Evolutionary conservation across 345 rosid genomes (phyloP).

Genomic region (Bruguiera sexangula): DNA sequence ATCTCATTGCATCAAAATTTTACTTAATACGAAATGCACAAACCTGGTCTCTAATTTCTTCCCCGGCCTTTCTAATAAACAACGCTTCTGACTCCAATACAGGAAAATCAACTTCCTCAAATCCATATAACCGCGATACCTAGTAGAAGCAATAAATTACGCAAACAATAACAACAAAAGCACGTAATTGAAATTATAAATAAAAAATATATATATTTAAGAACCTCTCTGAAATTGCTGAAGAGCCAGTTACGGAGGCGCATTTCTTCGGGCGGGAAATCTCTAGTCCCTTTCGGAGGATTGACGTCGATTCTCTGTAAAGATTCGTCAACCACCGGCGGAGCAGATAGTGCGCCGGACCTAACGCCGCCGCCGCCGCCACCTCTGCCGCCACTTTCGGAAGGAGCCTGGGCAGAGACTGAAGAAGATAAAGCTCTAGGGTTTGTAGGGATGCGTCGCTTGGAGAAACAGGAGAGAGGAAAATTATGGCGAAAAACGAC

Average conservation of each 20-base stretch:
- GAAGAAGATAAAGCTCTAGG: conserved; percentile 32
- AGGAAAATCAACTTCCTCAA: conserved; percentile 89
- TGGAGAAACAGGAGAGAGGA: conserved; percentile 18
- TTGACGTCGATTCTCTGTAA: conserved; percentile 69
- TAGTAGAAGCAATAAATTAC: conserved; percentile 12
- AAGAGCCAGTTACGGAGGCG: conserved; percentile 93
- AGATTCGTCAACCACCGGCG: conserved; percentile 37
- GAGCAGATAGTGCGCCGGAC: conserved; percentile 50
- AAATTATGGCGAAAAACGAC: conserved; percentile 16
- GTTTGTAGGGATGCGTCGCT: conserved; percentile 13
- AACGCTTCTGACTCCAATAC: conserved; percentile 83
- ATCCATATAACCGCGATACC: conserved; percentile 75
- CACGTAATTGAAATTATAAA: not conserved
- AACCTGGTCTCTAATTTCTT: conserved; percentile 93
- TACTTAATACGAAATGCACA: not conserved
- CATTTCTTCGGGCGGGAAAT: conserved; percentile 92
- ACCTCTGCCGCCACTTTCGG: conserved; percentile 13
- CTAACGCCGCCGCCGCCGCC: conserved; percentile 39
- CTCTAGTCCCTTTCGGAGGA: conserved; percentile 93
- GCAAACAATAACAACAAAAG: not conserved
- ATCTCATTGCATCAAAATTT: not conserved
- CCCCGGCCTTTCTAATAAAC: conserved; percentile 89
- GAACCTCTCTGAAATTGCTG: conserved; percentile 75
- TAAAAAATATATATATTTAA: not conserved
- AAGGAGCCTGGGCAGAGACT: conserved; percentile 26